These are phyloP conservation scores for Trichomonascaceae sp. DNA, from an alignment of 1,139 yeast species.

Conservation along the genomic window DNA sequence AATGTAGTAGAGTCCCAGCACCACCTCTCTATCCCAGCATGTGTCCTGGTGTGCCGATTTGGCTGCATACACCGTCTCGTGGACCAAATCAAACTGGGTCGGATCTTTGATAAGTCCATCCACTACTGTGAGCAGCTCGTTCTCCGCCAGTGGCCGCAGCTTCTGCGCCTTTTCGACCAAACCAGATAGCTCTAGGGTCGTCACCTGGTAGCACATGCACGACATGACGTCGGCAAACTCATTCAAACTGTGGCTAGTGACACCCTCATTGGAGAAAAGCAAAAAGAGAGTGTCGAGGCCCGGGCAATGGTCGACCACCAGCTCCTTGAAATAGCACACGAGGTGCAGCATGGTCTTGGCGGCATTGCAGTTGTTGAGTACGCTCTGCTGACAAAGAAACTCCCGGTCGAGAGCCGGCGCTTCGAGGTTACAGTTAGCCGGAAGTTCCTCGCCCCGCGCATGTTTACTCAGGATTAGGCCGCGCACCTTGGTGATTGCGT, in stretches of 20 bases:
- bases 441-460: too few species aligned
- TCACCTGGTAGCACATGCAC: slow-evolving; percentile 9
- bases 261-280: too few species aligned
- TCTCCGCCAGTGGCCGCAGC: slow-evolving; percentile 1
- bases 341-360: slow-evolving; percentile 5
- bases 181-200: not conserved
- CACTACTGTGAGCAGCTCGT: slow-evolving; percentile 13
- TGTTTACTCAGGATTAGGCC: too few species aligned
- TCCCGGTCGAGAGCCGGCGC: slow-evolving; percentile 13
- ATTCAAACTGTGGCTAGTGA: too few species aligned
- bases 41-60: too few species aligned
- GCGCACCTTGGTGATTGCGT: too few species aligned
- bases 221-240: slow-evolving; percentile 11
- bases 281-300: slow-evolving; percentile 1
- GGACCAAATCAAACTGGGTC: not conserved
- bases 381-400: slow-evolving; percentile 15
- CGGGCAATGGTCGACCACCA: not conserved
- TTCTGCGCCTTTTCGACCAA: not conserved
- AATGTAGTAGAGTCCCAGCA: too few species aligned
- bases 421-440: too few species aligned
- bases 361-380: slow-evolving; percentile 12
- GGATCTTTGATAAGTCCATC: slow-evolving; percentile 10
- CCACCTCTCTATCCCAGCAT: too few species aligned
- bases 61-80: too few species aligned
- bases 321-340: slow-evolving; percentile 4